Conservation (phyloP, 2,329 filamentous ascomycete species). For the Orbilia quercus region DNA sequence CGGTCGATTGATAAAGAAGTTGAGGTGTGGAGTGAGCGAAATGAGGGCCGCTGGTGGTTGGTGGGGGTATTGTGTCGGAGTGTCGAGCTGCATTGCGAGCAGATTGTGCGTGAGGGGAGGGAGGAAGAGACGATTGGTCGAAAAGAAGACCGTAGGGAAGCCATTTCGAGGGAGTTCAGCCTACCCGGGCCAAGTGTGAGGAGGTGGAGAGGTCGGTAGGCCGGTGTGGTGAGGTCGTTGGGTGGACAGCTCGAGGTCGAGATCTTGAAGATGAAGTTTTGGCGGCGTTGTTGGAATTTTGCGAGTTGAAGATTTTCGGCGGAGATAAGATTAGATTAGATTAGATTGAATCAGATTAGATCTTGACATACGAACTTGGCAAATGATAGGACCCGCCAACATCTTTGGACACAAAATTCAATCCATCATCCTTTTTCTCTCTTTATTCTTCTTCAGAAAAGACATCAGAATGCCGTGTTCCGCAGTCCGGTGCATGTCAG, state of each 20-base stretch:
- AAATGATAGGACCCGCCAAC: not conserved
- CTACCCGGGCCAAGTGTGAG: not conserved
- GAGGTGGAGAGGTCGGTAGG: not conserved
- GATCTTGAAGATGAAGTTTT: conserved; percentile 13
- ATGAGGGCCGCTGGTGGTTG: conserved; percentile 31
- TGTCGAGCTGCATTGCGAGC: conserved; percentile 38
- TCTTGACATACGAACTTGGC: not conserved
- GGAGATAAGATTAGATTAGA: conserved; percentile 30
- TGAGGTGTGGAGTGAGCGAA: conserved; percentile 22
- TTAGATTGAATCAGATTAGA: conserved; percentile 28
- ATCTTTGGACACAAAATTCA: not conserved
- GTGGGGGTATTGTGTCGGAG: conserved; percentile 32
- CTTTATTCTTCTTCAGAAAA: not conserved
- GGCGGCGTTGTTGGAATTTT: conserved; percentile 41
- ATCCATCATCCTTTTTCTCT: not conserved
- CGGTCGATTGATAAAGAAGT: conserved; percentile 20
- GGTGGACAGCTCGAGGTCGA: conserved; percentile 11
- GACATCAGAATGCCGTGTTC: conserved; percentile 26
- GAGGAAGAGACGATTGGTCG: conserved; percentile 37
- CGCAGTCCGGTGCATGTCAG: not conserved
- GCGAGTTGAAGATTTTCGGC: conserved; percentile 50
- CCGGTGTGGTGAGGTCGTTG: not conserved
- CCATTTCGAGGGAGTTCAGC: conserved; percentile 15
- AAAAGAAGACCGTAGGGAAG: conserved; percentile 29
- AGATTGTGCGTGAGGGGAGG: conserved; percentile 34